Evolutionary conservation across 768 basidiomycete genomes (phyloP).

Genomic region (Phylloporus scabripes): DNA sequence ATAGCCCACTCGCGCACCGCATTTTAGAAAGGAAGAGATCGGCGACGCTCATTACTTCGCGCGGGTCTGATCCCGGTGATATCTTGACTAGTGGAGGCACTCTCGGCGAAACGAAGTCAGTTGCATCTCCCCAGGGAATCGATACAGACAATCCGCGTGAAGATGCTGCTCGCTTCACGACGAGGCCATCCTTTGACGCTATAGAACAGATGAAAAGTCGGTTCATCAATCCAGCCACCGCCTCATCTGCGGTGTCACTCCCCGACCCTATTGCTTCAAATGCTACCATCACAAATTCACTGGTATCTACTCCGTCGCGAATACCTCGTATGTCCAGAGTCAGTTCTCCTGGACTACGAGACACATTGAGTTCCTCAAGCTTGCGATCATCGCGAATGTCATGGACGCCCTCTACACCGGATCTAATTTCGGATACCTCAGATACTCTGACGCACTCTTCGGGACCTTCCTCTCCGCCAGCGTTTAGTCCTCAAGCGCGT

Average conservation of each 20-base stretch:
- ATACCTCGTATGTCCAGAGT: slow-evolving; percentile 27
- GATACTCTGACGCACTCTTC: slow-evolving; percentile 53
- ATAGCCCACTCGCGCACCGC: slow-evolving; percentile 27
- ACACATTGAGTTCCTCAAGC: slow-evolving; percentile 26
- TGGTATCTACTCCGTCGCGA: slow-evolving; percentile 15
- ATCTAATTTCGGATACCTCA: slow-evolving; percentile 55
- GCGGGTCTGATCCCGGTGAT: slow-evolving; percentile 3
- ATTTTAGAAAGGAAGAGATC: slow-evolving; percentile 17
- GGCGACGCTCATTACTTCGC: slow-evolving; percentile 7
- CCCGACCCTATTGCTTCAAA: slow-evolving; percentile 11
- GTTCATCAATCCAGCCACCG: slow-evolving; percentile 36
- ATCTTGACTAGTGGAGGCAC: background rate
- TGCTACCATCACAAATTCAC: slow-evolving; percentile 8
- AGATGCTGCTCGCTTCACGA: slow-evolving; percentile 7
- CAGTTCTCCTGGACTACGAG: slow-evolving; percentile 25
- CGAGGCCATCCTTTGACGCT: slow-evolving; percentile 41
- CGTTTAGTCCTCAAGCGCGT: slow-evolving; percentile 30
- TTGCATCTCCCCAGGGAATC: slow-evolving; percentile 7
- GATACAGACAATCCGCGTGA: slow-evolving; percentile 10
- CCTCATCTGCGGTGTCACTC: slow-evolving; percentile 21
- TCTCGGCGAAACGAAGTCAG: slow-evolving; percentile 11
- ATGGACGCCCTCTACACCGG: slow-evolving; percentile 49
- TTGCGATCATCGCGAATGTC: slow-evolving; percentile 23
- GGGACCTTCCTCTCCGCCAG: slow-evolving; percentile 48
- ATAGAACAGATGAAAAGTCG: slow-evolving; percentile 62